Evolutionary conservation across 306 rosid genomes (phyloP).

Genomic region (Vigna trinervia): DNA sequence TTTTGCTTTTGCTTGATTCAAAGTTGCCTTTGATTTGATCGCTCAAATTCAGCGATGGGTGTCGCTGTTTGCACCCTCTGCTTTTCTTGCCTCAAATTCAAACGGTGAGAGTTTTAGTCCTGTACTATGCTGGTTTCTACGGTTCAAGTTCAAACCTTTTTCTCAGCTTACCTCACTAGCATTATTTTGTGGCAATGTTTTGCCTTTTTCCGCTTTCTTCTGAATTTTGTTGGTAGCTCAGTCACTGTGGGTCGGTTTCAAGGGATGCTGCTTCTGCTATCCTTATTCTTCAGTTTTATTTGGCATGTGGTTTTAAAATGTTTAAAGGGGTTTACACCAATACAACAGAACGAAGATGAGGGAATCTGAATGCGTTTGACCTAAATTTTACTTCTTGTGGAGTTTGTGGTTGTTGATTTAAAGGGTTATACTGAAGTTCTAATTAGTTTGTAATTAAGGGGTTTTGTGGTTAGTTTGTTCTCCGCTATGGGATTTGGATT

Average conservation of each 20-base stretch:
- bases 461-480: neutral
- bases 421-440: conserved; percentile 8
- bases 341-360: neutral
- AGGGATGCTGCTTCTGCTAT: neutral
- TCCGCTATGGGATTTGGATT: conserved; percentile 33
- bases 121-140: conserved; percentile 2
- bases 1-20: conserved; percentile 44
- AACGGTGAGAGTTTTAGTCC: conserved; percentile 58
- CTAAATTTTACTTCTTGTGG: conserved; percentile 28
- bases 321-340: conserved; percentile 24
- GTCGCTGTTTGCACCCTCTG: conserved; percentile 50
- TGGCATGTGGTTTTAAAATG: conserved; percentile 29
- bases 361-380: conserved; percentile 39
- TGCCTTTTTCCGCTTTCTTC: neutral
- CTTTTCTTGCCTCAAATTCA: conserved; percentile 58
- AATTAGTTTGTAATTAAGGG: neutral
- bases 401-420: conserved; percentile 35
- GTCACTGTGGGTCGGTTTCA: neutral
- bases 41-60: conserved; percentile 51
- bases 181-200: neutral
- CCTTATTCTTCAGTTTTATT: conserved; percentile 10
- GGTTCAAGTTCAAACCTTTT: conserved; percentile 21
- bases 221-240: neutral
- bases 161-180: neutral
- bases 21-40: conserved; percentile 51